A percentile compares a stretch with the other conserved stretches of the same genome.
Evolutionary conservation across 2,329 filamentous ascomycete genomes (phyloP).

Genomic region (Stagonosporopsis chrysanthemi): DNA sequence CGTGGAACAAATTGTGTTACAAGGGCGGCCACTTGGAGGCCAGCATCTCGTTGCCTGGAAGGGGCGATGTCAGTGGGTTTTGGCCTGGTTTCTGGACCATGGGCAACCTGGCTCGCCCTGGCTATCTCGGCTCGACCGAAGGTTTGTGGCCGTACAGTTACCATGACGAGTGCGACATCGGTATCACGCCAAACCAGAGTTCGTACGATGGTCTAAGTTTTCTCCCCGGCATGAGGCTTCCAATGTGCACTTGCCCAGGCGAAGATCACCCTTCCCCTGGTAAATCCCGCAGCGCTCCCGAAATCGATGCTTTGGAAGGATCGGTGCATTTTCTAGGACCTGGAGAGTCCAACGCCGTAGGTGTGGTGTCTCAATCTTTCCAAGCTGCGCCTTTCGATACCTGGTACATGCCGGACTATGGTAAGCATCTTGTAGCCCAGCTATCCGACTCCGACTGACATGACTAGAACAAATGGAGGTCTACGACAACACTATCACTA

Average conservation of each 20-base stretch:
- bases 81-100: slow-evolving; percentile 81
- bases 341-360: slow-evolving; percentile 61
- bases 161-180: slow-evolving; percentile 70
- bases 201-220: slow-evolving; percentile 70
- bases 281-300: slow-evolving; percentile 70
- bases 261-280: slow-evolving; percentile 72
- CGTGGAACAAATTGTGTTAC: slow-evolving; percentile 77
- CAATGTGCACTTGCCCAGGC: slow-evolving; percentile 70
- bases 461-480: slow-evolving; percentile 66
- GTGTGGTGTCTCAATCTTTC: slow-evolving; percentile 70
- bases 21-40: slow-evolving; percentile 74
- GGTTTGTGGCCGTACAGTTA: slow-evolving; percentile 80
- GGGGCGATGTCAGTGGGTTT: slow-evolving; percentile 71
- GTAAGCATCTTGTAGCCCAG: slow-evolving; percentile 29
- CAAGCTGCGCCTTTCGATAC: slow-evolving; percentile 75
- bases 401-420: slow-evolving; percentile 69
- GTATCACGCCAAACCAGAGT: slow-evolving; percentile 77
- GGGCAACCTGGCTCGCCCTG: slow-evolving; percentile 74
- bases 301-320: slow-evolving; percentile 77
- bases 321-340: slow-evolving; percentile 63
- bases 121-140: slow-evolving; percentile 73
- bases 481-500: slow-evolving; percentile 64
- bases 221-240: slow-evolving; percentile 74
- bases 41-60: slow-evolving; percentile 72
- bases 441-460: background rate